phyloP scores from a whole-genome alignment of 2,329 filamentous ascomycete species.

The Blastomyces percursus region DNA sequence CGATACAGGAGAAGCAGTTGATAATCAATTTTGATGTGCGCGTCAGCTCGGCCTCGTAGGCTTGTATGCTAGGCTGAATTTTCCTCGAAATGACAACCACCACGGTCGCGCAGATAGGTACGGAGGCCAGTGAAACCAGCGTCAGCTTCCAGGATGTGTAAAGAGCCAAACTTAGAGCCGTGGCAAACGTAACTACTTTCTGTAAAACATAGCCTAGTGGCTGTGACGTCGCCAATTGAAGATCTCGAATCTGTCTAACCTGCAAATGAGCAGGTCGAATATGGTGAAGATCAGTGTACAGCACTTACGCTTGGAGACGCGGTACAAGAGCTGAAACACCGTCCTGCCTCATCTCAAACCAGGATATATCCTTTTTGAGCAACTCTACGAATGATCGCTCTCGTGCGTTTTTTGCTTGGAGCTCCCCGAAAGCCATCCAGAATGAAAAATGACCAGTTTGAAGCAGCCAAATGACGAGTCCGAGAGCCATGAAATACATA shows the following conservation, averaged over 20 bases:
- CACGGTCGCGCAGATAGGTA: conserved; percentile 55
- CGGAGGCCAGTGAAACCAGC: conserved; percentile 60
- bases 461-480: conserved; percentile 53
- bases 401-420: conserved; percentile 60
- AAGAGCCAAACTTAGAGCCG: conserved; percentile 61
- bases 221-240: conserved; percentile 70
- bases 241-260: conserved; percentile 70
- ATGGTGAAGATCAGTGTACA: not conserved
- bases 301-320: conserved; percentile 59
- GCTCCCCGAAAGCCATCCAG: conserved; percentile 71
- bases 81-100: conserved; percentile 50
- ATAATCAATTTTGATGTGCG: conserved; percentile 60
- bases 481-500: conserved; percentile 52
- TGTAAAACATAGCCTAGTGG: conserved; percentile 61
- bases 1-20: conserved; percentile 61
- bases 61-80: conserved; percentile 55
- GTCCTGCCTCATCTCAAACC: conserved; percentile 66
- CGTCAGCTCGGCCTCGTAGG: conserved; percentile 57
- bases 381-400: conserved; percentile 55
- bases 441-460: conserved; percentile 55
- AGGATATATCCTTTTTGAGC: conserved; percentile 61
- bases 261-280: not conserved
- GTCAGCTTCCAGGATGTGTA: conserved; percentile 77
- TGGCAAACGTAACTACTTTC: conserved; percentile 52
- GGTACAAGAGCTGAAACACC: conserved; percentile 63